A percentile compares a stretch with the other conserved stretches of the same genome.
These are phyloP conservation scores for Stropharia rugosoannulata DNA, from an alignment of 768 basidiomycete species.

Conservation along the genomic window DNA sequence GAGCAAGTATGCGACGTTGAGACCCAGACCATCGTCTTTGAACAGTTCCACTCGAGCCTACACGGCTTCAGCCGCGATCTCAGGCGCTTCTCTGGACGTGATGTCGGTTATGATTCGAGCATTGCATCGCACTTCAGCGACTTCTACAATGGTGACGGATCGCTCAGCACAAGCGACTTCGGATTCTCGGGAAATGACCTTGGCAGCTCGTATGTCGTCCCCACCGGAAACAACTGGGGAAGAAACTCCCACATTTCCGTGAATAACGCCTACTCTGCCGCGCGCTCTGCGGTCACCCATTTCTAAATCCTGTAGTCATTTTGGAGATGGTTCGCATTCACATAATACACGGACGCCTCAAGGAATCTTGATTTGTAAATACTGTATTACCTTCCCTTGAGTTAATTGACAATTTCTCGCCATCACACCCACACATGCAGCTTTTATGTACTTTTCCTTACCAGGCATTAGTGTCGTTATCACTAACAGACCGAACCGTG, in stretches of 20 bases:
- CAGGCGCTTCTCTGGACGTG: constrained; percentile 35
- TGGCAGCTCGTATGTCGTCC: constrained; percentile 35
- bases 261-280: constrained; percentile 30
- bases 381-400: too few species aligned
- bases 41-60: constrained; percentile 41
- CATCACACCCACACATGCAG: too few species aligned
- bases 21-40: constrained; percentile 42
- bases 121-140: constrained; percentile 33
- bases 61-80: constrained; percentile 41
- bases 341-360: background rate
- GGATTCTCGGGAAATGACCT: constrained; percentile 39
- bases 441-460: too few species aligned
- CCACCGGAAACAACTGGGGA: constrained; percentile 41
- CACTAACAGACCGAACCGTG: too few species aligned
- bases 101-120: constrained; percentile 37
- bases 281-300: constrained; percentile 24
- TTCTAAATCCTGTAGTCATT: constrained; percentile 11
- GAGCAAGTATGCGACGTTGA: constrained; percentile 52
- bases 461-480: too few species aligned
- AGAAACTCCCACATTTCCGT: constrained; percentile 26
- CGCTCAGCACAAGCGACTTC: constrained; percentile 35
- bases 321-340: background rate
- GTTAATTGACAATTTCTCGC: too few species aligned
- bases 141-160: constrained; percentile 34
- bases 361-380: too few species aligned